These are phyloP conservation scores for Diaporthe aspalathi DNA, from an alignment of 2,329 filamentous ascomycete species.

Conservation along the genomic window DNA sequence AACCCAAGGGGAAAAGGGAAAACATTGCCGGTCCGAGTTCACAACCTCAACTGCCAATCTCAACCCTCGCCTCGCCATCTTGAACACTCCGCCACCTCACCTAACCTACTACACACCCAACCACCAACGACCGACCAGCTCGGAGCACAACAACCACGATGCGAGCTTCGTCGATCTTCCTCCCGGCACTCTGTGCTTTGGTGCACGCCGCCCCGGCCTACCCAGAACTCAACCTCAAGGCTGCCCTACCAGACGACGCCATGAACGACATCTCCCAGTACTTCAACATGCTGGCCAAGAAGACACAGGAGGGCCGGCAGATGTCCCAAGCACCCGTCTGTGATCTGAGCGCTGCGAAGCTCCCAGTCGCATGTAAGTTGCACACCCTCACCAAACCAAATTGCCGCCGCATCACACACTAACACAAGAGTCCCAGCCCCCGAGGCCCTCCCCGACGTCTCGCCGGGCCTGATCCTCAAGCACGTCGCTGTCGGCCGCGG, in stretches of 20 bases:
- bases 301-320: constrained; percentile 61
- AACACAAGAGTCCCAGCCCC: constrained; percentile 57
- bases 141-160: constrained; percentile 52
- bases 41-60: constrained; percentile 30
- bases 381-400: constrained; percentile 48
- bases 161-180: constrained; percentile 60
- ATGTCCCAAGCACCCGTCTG: constrained; percentile 59
- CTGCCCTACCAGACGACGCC: constrained; percentile 52
- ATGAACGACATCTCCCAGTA: constrained; percentile 66
- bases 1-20: not conserved
- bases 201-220: constrained; percentile 59
- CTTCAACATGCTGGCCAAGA: constrained; percentile 69
- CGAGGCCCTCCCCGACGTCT: constrained; percentile 69
- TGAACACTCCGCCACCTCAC: constrained; percentile 29
- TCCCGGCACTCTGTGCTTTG: constrained; percentile 57
- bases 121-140: not conserved
- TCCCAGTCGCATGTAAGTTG: constrained; percentile 52
- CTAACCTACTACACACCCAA: too few relatives aligned
- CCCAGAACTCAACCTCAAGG: constrained; percentile 56
- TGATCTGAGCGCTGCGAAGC: constrained; percentile 63
- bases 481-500: constrained; percentile 90
- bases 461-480: constrained; percentile 71
- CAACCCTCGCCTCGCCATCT: not conserved
- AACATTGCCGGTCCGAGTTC: not conserved
- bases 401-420: constrained; percentile 40